Base-by-base conservation (phyloP, 1,284 basidiomycete genomes). In the Heliocybe sulcata region DNA sequence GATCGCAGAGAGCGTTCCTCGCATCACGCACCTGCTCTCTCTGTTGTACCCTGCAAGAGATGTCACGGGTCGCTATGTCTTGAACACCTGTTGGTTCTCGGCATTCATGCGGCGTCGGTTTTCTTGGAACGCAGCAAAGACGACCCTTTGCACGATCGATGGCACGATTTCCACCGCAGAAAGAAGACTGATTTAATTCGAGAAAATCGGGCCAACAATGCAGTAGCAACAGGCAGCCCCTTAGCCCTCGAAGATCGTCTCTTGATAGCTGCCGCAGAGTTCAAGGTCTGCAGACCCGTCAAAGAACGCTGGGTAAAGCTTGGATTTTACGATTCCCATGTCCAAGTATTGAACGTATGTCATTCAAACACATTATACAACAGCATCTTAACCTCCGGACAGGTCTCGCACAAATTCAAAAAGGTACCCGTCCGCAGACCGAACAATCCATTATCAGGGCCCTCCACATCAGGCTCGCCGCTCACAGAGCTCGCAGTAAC, bases 11-110 rank as follows among this genome's bases (percentile, higher is more conserved):
- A 4, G 42, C 23, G 16, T 16, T 45, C 42, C 42, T 25, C 42
- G 42, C n/a, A 25, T 16, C 4, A 16, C 42, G 29, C n/a, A 6
- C 4, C 14, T 49, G 16, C 16, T 26, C 47, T 49, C 23, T 49
- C 38, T 20, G 38, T 42, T 42, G 16, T 42, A 33, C 33, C 26
- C 3, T 87, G 85, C 72, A 72, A 67, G 50, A 58, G 61, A 27
- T 88, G 87, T 59, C 82, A 81, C 61, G 51, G 55, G 3, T 61
- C 69, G 1, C 71, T 59, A 55, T 87, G 85, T 59, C 83, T 79
- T 62, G 57, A 58, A 9, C 82, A 87, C 61, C 62, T 82, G 6
- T 64, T 85, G n/a, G 48, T 63, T 6, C 60, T 63, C 23, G 72
- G 70, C 11, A 62, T 82, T 25, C 84, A 89, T 64, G 74, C 77